Evolutionary conservation across 2,329 filamentous ascomycete genomes (phyloP), one percentile per base, ranked within the genome.

Genomic region (Arthrobotrys pseudoclavata): DNA sequence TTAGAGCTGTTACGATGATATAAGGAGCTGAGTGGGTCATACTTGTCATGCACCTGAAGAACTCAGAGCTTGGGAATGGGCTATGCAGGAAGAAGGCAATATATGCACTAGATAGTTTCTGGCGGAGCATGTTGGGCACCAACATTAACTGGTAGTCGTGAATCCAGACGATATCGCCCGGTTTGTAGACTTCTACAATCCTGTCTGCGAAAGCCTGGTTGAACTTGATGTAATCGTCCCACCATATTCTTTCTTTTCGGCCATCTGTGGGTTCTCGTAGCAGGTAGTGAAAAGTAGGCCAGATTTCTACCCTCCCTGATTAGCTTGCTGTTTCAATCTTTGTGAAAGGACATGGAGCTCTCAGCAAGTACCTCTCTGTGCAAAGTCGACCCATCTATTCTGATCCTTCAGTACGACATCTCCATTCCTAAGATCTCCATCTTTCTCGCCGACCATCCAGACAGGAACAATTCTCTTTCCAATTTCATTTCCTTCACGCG

Each of bases 51-150:
- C 94, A 97, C 57, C 94, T 90, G 83, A 97, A 89, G 83, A 97
- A 97, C 84, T 98, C 96, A 86, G 93, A 97, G 84, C 94, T 97
- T 37, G 95, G 95, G 84, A 98, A 98, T 0, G 95, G 95, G 53
- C 93, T 91, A 84, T 98, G 95, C 55, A 98, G 87, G 86, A 93
- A 98, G 86, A 97, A 97, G 67, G 93, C 91, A 82, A 97, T 94
- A 85, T 97, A 96, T 84, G 97, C 92, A 83, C 94, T 92, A 3
- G 94, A 92, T 18, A 94, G 87, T 48, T 91, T 89, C 83, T 97
- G 94, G 57, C 95, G 91, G 75, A 98, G 86, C 86, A 98, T 90
- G 84, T 90, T 94, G 1, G 96, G 95, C 3, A 98, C 88, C 24
- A 98, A 87, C 84, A 98, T 90, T 57, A 98, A 88, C 83, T 97